Conservation (phyloP, 2,329 filamentous ascomycete species). For the Proliferodiscus dingleyae region DNA sequence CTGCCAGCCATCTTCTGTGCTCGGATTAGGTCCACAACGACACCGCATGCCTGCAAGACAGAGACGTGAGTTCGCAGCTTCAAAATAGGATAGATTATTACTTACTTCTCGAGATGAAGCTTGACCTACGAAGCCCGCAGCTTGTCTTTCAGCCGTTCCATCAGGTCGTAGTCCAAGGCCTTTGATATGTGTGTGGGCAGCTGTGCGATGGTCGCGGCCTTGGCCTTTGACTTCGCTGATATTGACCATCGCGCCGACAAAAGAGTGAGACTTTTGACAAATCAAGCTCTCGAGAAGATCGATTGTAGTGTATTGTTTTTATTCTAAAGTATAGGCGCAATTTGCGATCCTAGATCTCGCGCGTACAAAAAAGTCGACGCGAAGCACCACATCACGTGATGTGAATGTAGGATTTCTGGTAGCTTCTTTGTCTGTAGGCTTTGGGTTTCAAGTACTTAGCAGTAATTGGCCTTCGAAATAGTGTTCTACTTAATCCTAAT, state of each 20-base stretch:
- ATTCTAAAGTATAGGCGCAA: no score
- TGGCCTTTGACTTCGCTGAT: constrained; percentile 94
- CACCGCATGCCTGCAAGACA: constrained; percentile 74
- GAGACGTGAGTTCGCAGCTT: constrained; percentile 86
- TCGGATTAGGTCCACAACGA: constrained; percentile 92
- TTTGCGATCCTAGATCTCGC: no score
- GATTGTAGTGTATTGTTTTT: neutral
- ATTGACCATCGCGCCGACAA: constrained; percentile 63
- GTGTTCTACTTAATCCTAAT: no score
- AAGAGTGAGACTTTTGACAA: neutral
- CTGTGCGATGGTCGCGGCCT: constrained; percentile 91
- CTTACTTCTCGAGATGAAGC: constrained; percentile 78
- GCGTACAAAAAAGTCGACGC: no score
- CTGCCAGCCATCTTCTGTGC: constrained; percentile 97
- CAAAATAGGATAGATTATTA: constrained; percentile 4
- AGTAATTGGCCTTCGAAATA: no score
- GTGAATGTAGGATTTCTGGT: no score
- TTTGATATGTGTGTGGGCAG: constrained; percentile 96
- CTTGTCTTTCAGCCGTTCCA: constrained; percentile 76
- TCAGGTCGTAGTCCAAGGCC: constrained; percentile 82
- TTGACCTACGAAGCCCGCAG: constrained; percentile 87
- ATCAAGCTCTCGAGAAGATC: neutral
- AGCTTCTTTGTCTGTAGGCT: no score
- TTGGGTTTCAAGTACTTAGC: no score
- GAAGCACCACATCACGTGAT: no score